Conservation (phyloP, 257 asterid genomes). For the Fraxinus quadrangulata region DNA sequence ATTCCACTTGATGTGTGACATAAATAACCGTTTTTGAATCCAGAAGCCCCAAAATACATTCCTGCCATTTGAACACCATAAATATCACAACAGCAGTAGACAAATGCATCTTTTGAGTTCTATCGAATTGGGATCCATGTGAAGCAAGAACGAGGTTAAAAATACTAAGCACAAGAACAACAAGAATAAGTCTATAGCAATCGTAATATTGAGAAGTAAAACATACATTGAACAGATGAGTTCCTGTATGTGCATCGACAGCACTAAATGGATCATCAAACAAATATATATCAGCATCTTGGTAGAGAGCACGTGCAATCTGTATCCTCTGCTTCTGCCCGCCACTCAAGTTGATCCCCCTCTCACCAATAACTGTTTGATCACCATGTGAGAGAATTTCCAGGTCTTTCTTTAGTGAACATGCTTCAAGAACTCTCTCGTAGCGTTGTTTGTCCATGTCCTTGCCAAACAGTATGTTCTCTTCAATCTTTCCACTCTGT, state of each 20-base stretch:
- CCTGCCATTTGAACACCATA: slow-evolving; percentile 43
- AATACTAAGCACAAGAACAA: not conserved
- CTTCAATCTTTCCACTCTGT: slow-evolving; percentile 85
- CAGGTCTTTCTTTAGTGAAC: slow-evolving; percentile 73
- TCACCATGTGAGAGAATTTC: slow-evolving; percentile 82
- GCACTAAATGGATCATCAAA: slow-evolving; percentile 96
- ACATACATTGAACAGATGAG: slow-evolving; percentile 77
- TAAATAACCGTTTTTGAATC: slow-evolving; percentile 60
- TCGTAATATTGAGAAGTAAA: not conserved
- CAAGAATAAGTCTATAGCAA: not conserved
- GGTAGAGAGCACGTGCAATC: slow-evolving; percentile 84
- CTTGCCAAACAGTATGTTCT: slow-evolving; percentile 79
- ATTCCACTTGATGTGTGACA: slow-evolving; percentile 91
- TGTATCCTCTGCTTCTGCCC: slow-evolving; percentile 93
- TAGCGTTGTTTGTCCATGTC: slow-evolving; percentile 64
- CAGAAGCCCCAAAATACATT: slow-evolving; percentile 68
- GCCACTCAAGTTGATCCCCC: slow-evolving; percentile 75
- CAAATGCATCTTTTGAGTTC: not conserved
- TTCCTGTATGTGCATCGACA: slow-evolving; percentile 93
- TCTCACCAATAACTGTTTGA: slow-evolving; percentile 81
- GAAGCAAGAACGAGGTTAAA: not conserved
- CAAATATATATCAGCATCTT: slow-evolving; percentile 76
- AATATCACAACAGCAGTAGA: slow-evolving; percentile 2
- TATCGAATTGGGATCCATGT: not conserved
- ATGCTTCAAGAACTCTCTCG: slow-evolving; percentile 70